Percentiles rank a stretch among this genome's conserved stretches.
phyloP scores from a whole-genome alignment of 129 eudicot genomes.

The Arctium minus region DNA sequence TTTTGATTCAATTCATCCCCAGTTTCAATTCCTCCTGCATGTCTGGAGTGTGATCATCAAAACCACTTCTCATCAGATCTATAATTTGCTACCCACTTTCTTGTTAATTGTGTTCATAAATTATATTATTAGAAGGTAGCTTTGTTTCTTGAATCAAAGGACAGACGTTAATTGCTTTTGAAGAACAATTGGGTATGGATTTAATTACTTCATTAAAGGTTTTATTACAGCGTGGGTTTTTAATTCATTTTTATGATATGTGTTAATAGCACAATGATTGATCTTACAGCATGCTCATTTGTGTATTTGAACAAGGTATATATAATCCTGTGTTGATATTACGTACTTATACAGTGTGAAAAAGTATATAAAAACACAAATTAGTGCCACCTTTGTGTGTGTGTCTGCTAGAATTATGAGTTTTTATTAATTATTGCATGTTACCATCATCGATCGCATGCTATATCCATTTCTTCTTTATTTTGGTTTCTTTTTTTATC shows the following conservation, averaged over 20 bases:
- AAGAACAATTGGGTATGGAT: conserved; percentile 27
- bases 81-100: neutral
- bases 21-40: conserved; percentile 20
- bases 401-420: conserved; percentile 31
- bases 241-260: neutral
- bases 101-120: neutral
- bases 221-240: neutral
- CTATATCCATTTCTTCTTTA: conserved; percentile 11
- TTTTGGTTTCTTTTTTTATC: conserved; percentile 3
- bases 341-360: conserved; percentile 7
- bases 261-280: conserved; percentile 25
- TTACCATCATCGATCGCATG: conserved; percentile 26
- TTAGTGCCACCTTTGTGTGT: conserved; percentile 37
- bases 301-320: conserved; percentile 1
- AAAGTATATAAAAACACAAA: conserved; percentile 19
- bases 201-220: conserved; percentile 7
- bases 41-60: conserved; percentile 9
- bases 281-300: conserved; percentile 22
- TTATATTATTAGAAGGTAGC: neutral
- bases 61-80: conserved; percentile 16
- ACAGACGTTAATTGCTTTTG: neutral
- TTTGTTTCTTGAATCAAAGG: conserved; percentile 7
- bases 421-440: conserved; percentile 21
- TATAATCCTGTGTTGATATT: neutral
- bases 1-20: neutral